These are phyloP conservation scores for Sporothrix mexicana DNA, from an alignment of 2,329 filamentous ascomycete species.

Conservation along the genomic window DNA sequence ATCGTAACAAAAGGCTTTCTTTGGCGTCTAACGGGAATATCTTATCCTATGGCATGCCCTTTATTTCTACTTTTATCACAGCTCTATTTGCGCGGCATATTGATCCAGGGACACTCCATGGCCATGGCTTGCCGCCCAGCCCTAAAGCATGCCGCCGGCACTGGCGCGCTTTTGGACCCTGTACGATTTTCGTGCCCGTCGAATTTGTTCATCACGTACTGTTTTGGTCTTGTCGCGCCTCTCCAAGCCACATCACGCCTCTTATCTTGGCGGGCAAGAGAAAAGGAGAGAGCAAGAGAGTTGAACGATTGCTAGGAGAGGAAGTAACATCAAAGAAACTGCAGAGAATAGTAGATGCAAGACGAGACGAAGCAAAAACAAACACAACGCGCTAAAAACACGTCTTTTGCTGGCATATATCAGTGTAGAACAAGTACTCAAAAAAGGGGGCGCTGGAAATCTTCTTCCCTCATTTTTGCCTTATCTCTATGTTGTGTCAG, in stretches of 20 bases:
- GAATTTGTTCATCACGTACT: neutral
- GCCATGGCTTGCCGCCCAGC: neutral
- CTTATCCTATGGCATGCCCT: neutral
- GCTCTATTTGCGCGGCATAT: constrained; percentile 12
- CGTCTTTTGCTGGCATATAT: neutral
- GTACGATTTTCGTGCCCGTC: neutral
- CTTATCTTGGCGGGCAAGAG: neutral
- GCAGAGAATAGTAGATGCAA: neutral
- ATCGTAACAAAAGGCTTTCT: neutral
- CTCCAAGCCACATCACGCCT: neutral
- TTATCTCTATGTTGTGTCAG: neutral
- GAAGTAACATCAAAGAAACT: neutral
- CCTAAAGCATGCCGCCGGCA: neutral
- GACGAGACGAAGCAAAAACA: constrained; percentile 4
- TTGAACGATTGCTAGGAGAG: neutral
- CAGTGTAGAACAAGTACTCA: neutral
- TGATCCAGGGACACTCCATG: neutral
- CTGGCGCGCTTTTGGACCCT: neutral
- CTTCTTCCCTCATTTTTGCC: constrained; percentile 6
- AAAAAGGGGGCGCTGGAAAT: neutral
- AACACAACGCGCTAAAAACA: neutral
- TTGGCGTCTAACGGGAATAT: constrained; percentile 7
- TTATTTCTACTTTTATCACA: neutral
- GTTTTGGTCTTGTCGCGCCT: no score
- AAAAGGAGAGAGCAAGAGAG: neutral